Conservation (phyloP, 2,329 filamentous ascomycete genomes). For the Knufia fluminis region DNA sequence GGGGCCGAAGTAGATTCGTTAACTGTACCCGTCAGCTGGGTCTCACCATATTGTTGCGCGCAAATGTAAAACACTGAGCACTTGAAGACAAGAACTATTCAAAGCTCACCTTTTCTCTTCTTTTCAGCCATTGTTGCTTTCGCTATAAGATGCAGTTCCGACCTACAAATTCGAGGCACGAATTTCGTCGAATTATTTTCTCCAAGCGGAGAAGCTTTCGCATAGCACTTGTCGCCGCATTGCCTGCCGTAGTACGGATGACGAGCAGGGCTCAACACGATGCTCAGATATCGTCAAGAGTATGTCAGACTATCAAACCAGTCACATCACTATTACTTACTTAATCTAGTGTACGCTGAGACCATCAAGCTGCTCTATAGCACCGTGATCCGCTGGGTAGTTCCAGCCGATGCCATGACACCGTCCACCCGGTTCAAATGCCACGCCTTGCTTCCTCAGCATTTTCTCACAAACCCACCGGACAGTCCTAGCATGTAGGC, state of each 20-base stretch:
- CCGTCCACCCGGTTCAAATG: constrained; percentile 2
- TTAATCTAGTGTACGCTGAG: not conserved
- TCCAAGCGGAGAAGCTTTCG: not conserved
- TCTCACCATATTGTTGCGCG: too few relatives aligned
- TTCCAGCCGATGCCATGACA: constrained; percentile 7
- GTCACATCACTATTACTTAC: too few relatives aligned
- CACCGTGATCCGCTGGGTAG: not conserved
- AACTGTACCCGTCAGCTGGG: constrained; percentile 6
- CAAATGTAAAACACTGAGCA: too few relatives aligned
- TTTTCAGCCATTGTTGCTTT: constrained; percentile 18
- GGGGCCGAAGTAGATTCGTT: constrained; percentile 12
- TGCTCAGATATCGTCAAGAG: too few relatives aligned
- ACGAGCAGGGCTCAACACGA: too few relatives aligned
- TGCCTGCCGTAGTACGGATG: not conserved
- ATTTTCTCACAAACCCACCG: constrained; percentile 36
- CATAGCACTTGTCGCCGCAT: not conserved
- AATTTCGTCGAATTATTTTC: not conserved
- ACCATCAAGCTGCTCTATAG: not conserved
- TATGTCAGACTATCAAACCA: too few relatives aligned
- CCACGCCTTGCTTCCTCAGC: constrained; percentile 20
- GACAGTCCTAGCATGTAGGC: constrained; percentile 36
- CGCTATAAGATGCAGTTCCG: not conserved
- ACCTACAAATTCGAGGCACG: not conserved
- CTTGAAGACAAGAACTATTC: too few relatives aligned
- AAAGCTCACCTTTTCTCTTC: constrained; percentile 22